Evolutionary conservation across 2,329 filamentous ascomycete genomes (phyloP).

Genomic region (Aureobasidium sp.): DNA sequence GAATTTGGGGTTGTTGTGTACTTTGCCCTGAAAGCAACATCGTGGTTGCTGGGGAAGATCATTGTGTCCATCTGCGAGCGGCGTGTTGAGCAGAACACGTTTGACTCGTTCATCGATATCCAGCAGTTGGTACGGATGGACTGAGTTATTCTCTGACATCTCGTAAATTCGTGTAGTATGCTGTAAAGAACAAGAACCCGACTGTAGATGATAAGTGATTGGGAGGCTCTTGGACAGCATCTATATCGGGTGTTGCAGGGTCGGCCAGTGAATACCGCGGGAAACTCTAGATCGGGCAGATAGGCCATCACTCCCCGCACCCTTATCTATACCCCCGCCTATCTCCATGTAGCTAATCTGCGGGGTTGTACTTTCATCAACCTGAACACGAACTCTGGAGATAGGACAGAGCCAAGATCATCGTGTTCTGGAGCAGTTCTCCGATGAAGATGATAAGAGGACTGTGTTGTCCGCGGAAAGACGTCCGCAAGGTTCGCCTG

Average conservation of each 20-base stretch:
- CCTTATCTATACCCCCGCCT: background rate
- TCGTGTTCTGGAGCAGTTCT: no score
- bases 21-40: constrained; percentile 23
- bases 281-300: background rate
- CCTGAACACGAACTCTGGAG: background rate
- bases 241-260: background rate
- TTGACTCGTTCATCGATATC: constrained; percentile 25
- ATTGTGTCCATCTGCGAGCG: constrained; percentile 29
- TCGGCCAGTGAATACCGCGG: background rate
- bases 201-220: background rate
- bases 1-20: constrained; percentile 26
- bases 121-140: constrained; percentile 15
- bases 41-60: constrained; percentile 21
- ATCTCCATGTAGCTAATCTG: background rate
- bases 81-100: constrained; percentile 20
- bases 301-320: background rate
- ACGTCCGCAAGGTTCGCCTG: no score
- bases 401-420: no score
- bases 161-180: background rate
- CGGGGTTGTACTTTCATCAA: background rate
- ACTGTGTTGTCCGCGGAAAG: no score
- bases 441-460: no score
- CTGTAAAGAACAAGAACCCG: background rate
- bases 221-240: background rate
- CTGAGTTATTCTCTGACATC: constrained; percentile 1